These are phyloP conservation scores for Tympanopsis confertula DNA, from an alignment of 2,329 filamentous ascomycete genomes.

Conservation along the genomic window DNA sequence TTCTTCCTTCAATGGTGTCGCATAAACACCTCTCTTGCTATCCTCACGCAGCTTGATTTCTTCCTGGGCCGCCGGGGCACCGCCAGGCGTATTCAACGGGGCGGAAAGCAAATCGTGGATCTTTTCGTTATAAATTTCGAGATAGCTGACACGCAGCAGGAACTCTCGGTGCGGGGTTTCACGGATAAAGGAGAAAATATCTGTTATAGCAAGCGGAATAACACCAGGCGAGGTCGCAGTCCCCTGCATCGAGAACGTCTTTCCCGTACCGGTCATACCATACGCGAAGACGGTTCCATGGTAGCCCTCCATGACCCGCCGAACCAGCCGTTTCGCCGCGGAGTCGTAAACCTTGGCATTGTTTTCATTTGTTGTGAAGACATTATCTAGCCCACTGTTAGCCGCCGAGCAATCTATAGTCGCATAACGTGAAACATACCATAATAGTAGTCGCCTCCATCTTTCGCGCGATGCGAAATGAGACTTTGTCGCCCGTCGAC, in stretches of 20 bases:
- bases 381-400: slow-evolving; percentile 59
- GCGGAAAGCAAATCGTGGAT: slow-evolving; percentile 87
- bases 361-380: slow-evolving; percentile 86
- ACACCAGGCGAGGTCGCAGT: slow-evolving; percentile 91
- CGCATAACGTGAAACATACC: slow-evolving; percentile 39
- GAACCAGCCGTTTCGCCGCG: slow-evolving; percentile 82
- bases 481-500: slow-evolving; percentile 76
- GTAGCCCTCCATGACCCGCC: slow-evolving; percentile 97
- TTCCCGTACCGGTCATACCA: slow-evolving; percentile 96
- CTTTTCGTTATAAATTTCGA: slow-evolving; percentile 98
- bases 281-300: slow-evolving; percentile 98
- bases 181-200: slow-evolving; percentile 97
- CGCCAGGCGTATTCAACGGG: slow-evolving; percentile 39
- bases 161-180: slow-evolving; percentile 94
- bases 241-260: slow-evolving; percentile 99
- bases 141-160: slow-evolving; percentile 85
- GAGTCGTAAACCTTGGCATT: slow-evolving; percentile 93
- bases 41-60: slow-evolving; percentile 97
- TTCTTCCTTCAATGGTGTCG: slow-evolving; percentile 89
- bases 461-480: slow-evolving; percentile 72
- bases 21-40: slow-evolving; percentile 91
- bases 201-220: slow-evolving; percentile 91
- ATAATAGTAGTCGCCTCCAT: slow-evolving; percentile 90
- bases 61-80: slow-evolving; percentile 54
- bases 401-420: slow-evolving; percentile 4